Conservation (phyloP, 2,329 filamentous ascomycete species). For the Tolypocladium amazonense region DNA sequence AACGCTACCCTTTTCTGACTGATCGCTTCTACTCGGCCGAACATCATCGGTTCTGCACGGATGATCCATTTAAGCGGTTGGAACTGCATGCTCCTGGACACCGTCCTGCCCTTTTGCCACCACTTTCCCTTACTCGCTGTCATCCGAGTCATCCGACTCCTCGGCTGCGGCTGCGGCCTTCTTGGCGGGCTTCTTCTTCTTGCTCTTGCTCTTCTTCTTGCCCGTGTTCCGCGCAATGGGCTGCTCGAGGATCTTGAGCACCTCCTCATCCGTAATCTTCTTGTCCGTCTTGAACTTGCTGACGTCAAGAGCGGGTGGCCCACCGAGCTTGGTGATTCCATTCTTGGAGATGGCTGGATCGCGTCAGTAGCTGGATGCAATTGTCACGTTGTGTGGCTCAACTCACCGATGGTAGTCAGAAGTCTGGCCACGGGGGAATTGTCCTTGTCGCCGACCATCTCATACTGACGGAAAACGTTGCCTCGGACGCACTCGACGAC, state of each 20-base stretch:
- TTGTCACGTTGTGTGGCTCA: not conserved
- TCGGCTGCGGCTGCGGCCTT: constrained; percentile 26
- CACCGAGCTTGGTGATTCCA: constrained; percentile 77
- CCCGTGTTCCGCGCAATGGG: constrained; percentile 79
- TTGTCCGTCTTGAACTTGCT: constrained; percentile 87
- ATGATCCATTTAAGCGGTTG: not conserved
- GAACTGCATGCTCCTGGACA: not conserved
- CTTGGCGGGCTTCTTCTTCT: constrained; percentile 52
- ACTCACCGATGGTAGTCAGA: constrained; percentile 86
- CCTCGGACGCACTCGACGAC: constrained; percentile 92
- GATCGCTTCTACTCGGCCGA: not conserved
- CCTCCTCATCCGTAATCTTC: constrained; percentile 93
- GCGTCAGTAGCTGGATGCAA: not conserved
- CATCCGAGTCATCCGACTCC: constrained; percentile 16
- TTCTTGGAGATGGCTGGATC: constrained; percentile 88
- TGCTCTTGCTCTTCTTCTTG: constrained; percentile 88
- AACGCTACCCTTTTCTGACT: not conserved
- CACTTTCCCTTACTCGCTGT: constrained; percentile 7
- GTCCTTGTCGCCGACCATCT: constrained; percentile 92
- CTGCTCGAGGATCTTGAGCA: constrained; percentile 88
- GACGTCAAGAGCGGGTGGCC: constrained; percentile 64
- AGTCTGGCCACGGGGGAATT: constrained; percentile 72
- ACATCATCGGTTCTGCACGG: not conserved
- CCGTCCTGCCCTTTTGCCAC: not conserved
- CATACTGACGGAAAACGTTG: constrained; percentile 90